Base-by-base conservation (phyloP, 176 grass and related monocot species). In the Aegilops bicornis region DNA sequence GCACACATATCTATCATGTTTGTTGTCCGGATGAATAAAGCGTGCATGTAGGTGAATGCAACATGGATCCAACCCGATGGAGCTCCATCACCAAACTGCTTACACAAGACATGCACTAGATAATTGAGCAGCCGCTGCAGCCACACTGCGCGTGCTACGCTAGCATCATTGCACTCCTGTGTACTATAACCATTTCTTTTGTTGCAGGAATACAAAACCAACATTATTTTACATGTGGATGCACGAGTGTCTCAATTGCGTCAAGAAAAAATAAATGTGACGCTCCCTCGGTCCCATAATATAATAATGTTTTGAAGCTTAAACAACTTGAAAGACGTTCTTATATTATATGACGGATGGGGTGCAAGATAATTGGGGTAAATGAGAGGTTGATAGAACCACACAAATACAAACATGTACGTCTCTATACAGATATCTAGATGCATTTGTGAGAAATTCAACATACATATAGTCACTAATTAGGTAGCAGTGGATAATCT, bases 51-150 rank as follows among this genome's bases (percentile, higher is more conserved):
- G 78, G 24, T 47, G 62, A 43, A 30, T 52, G 79, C 27, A 35
- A 82, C 64, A 35, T 9, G 17, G 64, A 81, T 81, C 62, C 79
- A 81, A 68, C 62, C 79, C 12, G 62, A 81, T 32, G 9, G 79
- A 45, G 24, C 62, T 66, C n/a, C 35, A 66, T 5, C 35, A 66
- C 37, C 78, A 80, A 80, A 45, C 78, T 39, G 24, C 10, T 13
- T 12, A 36, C 31, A 15, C 36, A 22, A 39, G 22, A 54, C 15
- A 12, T 20, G 22, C 10, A 10, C 10, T 12, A 43, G 10, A 43
- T 43, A 43, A 43, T 43, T 43, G 42, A 43, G 42, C 42, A 43
- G 42, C 42, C 42, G 42, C 42, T 43, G 3, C 52, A 24, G 7
- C 29, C 17, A 64, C 30, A 19, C 30, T 35, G n/a, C 58, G 58